phyloP scores from a whole-genome alignment of 208 protist species.

The Trichomonas tenax region DNA sequence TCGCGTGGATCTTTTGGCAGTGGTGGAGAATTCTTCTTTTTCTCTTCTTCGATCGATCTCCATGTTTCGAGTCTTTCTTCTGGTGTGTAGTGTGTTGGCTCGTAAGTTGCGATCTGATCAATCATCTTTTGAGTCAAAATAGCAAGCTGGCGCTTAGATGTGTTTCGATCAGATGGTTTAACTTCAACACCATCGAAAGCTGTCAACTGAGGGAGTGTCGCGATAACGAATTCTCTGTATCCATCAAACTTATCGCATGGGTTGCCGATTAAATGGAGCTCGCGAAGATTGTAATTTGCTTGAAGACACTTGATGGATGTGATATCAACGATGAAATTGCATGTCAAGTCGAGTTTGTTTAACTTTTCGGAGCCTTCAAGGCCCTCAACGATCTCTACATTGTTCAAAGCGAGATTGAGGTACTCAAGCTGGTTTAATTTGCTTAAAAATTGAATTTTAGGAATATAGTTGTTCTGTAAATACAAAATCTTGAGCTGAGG shows the following conservation, averaged over 20 bases:
- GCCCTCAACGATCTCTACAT: constrained; percentile 68
- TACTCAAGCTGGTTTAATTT: constrained; percentile 82
- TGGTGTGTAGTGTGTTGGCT: not conserved
- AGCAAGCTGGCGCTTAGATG: constrained; percentile 49
- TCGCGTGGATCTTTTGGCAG: constrained; percentile 46
- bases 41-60: constrained; percentile 37
- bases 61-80: constrained; percentile 2
- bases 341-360: constrained; percentile 79
- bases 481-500: constrained; percentile 75
- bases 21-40: constrained; percentile 44
- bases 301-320: constrained; percentile 51
- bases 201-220: constrained; percentile 66
- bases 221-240: constrained; percentile 71
- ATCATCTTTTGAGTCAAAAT: constrained; percentile 33
- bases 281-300: constrained; percentile 58
- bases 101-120: constrained; percentile 46
- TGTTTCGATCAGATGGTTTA: constrained; percentile 59
- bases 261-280: constrained; percentile 77
- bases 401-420: constrained; percentile 86
- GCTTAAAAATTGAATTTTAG: constrained; percentile 68
- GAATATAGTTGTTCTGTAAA: constrained; percentile 85
- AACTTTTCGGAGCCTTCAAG: constrained; percentile 73
- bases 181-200: constrained; percentile 68
- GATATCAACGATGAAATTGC: constrained; percentile 67
- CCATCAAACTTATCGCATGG: constrained; percentile 63